Conservation (phyloP, 768 basidiomycete species). For the Boletus tomentosulus region DNA sequence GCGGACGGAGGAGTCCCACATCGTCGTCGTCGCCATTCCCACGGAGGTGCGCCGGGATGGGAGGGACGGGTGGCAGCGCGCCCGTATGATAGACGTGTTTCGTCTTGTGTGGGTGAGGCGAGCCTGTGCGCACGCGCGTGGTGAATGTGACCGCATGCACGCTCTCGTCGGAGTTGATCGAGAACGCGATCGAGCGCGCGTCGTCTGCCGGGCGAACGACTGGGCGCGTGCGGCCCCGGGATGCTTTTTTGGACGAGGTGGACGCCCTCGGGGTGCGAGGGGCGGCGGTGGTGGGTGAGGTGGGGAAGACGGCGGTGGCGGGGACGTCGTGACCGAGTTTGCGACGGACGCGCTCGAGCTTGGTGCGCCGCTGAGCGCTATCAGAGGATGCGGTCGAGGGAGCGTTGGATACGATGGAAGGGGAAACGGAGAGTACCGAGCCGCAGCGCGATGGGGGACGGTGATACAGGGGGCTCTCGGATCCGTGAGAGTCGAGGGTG, state of each 20-base stretch:
- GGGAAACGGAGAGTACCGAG: slow-evolving; percentile 21
- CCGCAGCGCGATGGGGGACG: slow-evolving; percentile 10
- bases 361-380: slow-evolving; percentile 42
- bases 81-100: slow-evolving; percentile 18
- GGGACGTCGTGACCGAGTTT: slow-evolving; percentile 64
- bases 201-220: slow-evolving; percentile 17
- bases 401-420: slow-evolving; percentile 14
- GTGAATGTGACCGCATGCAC: slow-evolving; percentile 21
- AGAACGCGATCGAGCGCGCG: slow-evolving; percentile 19
- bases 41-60: slow-evolving; percentile 14
- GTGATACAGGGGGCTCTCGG: slow-evolving; percentile 2
- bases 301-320: slow-evolving; percentile 54
- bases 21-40: slow-evolving; percentile 4
- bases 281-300: neutral
- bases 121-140: slow-evolving; percentile 13
- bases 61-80: slow-evolving; percentile 20
- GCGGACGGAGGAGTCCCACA: slow-evolving; percentile 19
- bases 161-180: slow-evolving; percentile 27
- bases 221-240: slow-evolving; percentile 4
- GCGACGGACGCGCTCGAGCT: slow-evolving; percentile 60
- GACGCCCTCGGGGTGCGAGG: too few relatives aligned
- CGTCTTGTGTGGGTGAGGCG: slow-evolving; percentile 9
- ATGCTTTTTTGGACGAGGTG: neutral
- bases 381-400: slow-evolving; percentile 31
- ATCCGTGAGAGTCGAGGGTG: slow-evolving; percentile 1